These are phyloP conservation scores for Aquilaria sinensis DNA, from an alignment of 345 rosid species.

Conservation along the genomic window DNA sequence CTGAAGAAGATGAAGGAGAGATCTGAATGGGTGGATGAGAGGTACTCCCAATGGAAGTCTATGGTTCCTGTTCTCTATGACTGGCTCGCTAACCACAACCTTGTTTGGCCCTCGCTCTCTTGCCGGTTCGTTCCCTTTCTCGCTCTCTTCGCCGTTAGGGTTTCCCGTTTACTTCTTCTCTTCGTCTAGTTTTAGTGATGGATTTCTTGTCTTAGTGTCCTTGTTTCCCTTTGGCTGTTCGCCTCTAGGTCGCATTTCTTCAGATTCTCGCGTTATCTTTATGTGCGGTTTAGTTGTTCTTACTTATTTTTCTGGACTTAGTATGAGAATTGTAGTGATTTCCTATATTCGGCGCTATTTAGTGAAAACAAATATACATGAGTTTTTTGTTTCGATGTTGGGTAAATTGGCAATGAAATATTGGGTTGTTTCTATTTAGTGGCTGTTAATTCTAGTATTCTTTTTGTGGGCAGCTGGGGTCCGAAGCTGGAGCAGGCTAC, in stretches of 20 bases:
- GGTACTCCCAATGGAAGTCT: slow-evolving; percentile 92
- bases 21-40: slow-evolving; percentile 65
- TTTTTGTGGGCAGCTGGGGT: slow-evolving; percentile 54
- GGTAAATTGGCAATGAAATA: too few species aligned
- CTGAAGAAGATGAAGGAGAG: slow-evolving; percentile 14
- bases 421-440: too few species aligned
- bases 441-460: too few species aligned
- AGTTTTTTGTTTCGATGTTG: too few species aligned
- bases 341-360: too few species aligned
- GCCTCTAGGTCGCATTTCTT: not conserved
- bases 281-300: not conserved
- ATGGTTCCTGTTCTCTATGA: slow-evolving; percentile 96
- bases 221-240: not conserved
- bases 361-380: too few species aligned
- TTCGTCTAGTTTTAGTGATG: not conserved
- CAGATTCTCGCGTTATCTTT: not conserved
- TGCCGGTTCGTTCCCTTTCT: slow-evolving; percentile 60
- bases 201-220: not conserved
- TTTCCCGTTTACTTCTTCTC: slow-evolving; percentile 2
- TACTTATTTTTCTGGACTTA: not conserved
- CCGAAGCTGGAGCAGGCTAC: slow-evolving; percentile 82
- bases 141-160: slow-evolving; percentile 14
- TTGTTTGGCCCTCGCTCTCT: slow-evolving; percentile 99
- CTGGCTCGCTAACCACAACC: slow-evolving; percentile 98
- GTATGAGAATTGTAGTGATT: too few species aligned